phyloP scores from a whole-genome alignment of 805 yeast species.

The Cyberlindnera sargentensis region DNA sequence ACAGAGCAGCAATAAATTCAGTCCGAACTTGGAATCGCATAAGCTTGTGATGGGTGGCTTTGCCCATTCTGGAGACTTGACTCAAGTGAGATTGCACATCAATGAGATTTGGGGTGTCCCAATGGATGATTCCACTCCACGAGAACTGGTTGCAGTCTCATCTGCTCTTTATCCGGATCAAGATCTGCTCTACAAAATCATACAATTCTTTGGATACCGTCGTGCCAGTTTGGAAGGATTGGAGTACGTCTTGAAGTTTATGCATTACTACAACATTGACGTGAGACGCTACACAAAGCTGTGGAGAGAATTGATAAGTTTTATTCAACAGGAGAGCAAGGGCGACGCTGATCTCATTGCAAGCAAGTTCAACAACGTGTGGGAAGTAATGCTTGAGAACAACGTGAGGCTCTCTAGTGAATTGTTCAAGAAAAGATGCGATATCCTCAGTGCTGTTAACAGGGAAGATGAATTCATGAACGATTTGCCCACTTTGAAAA shows the following conservation, averaged over 20 bases:
- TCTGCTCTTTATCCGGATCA: conserved; percentile 18
- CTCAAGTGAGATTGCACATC: conserved; percentile 16
- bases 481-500: conserved; percentile 11
- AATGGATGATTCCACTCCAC: conserved; percentile 2
- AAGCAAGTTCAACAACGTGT: conserved; percentile 8
- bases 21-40: conserved; percentile 16
- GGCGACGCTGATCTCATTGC: conserved; percentile 2
- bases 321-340: conserved; percentile 4
- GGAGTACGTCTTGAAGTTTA: conserved; percentile 10
- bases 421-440: conserved; percentile 9
- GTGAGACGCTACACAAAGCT: conserved; percentile 2
- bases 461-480: conserved; percentile 6
- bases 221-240: conserved; percentile 7
- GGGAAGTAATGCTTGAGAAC: conserved; percentile 12
- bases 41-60: conserved; percentile 19
- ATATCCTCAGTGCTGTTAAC: conserved; percentile 3
- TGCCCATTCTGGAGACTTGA: conserved; percentile 11
- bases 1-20: conserved; percentile 2
- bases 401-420: conserved; percentile 6
- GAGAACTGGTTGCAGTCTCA: conserved; percentile 2
- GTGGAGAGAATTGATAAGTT: conserved; percentile 14
- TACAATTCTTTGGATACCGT: conserved; percentile 15
- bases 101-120: conserved; percentile 18
- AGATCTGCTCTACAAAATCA: conserved; percentile 10
- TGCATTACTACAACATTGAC: conserved; percentile 8